These are phyloP conservation scores for Flaveria floridana DNA, from an alignment of 140 eudicot species.

Conservation along the genomic window DNA sequence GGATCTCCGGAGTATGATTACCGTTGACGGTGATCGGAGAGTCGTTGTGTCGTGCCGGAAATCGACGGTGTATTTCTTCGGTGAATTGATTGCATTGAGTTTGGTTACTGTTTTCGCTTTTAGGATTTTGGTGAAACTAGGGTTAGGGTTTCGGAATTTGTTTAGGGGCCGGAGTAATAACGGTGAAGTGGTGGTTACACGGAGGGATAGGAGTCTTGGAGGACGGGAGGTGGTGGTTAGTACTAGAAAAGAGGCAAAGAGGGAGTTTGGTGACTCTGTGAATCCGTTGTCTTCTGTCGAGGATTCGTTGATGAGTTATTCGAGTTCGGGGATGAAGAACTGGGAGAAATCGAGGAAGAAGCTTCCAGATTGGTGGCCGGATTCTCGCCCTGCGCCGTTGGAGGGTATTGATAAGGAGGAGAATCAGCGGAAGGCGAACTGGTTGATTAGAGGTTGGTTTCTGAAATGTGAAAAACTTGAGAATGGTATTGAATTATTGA, in stretches of 20 bases:
- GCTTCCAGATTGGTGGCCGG: conserved; percentile 73
- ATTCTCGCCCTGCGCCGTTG: conserved; percentile 29
- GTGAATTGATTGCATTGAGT: conserved; percentile 34
- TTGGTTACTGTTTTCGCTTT: conserved; percentile 40
- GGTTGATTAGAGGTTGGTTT: conserved; percentile 53
- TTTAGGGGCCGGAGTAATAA: conserved; percentile 25
- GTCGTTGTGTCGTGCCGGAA: conserved; percentile 59
- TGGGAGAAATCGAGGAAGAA: conserved; percentile 36
- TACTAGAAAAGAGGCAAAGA: conserved; percentile 31
- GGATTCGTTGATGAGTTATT: conserved; percentile 21
- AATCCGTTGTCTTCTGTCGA: conserved; percentile 36
- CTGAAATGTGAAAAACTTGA: conserved; percentile 29
- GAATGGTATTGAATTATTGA: conserved; percentile 20
- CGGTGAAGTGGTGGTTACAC: conserved; percentile 44
- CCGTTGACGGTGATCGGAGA: conserved; percentile 37
- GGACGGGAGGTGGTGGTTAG: conserved; percentile 71
- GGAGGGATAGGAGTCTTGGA: conserved; percentile 63
- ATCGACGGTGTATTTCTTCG: conserved; percentile 55
- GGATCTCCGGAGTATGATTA: conserved; percentile 49
- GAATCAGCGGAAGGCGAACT: conserved; percentile 50
- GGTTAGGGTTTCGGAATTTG: conserved; percentile 44
- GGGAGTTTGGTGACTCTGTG: conserved; percentile 12
- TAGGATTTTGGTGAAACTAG: conserved; percentile 46
- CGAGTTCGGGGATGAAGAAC: conserved; percentile 23
- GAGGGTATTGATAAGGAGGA: conserved; percentile 40